Base-by-base conservation (phyloP, 2,329 filamentous ascomycete species). In the Cercospora zeina region DNA sequence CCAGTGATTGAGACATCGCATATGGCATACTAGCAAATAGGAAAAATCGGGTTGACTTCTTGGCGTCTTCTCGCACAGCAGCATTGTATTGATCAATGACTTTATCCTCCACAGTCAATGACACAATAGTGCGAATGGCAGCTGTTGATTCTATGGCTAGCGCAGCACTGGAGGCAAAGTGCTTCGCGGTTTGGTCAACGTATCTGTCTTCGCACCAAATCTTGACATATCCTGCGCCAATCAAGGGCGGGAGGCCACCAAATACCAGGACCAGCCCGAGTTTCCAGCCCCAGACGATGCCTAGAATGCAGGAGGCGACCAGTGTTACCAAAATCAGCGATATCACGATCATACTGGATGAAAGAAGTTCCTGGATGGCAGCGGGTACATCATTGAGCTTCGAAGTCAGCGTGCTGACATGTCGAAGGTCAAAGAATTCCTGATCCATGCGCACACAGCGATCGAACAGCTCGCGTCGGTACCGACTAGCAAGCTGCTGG, bases 1-100 rank as follows among this genome's bases (percentile, higher is more conserved):
- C 67, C 13, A 70, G 62, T 2, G 70, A 71, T 61, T 75, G 73
- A 7, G 73, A 72, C 5, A 74, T 34, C 9, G 72, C 65, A 61
- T 69, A 73, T 5, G 1, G 72, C 16, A 24, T 16, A 24, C n/a
- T 51, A 11, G 49, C 49, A 3, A 47, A 47, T 2, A 27, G 1
- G 42, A 47, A 47, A 13, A 21, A 47, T 4, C 5, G 42, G 8
- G 13, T 47, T 19, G 42, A 47, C 42, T 47, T 47, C 21, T 27
- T 27, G 11, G 21, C 42, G 24, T 47, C 42, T 19, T 47, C 21
- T 19, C 42, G 42, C 19, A 47, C 42, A 7, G 42, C 42, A 11
- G 42, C 42, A 27, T 47, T 6, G 4, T 47, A 47, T 11, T 47
- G 42, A 24, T 47, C 21, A 9, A 47, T 47, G 0, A 47, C 42